Conservation (phyloP, 495 filamentous ascomycete genomes). For the Neurospora sp. region DNA sequence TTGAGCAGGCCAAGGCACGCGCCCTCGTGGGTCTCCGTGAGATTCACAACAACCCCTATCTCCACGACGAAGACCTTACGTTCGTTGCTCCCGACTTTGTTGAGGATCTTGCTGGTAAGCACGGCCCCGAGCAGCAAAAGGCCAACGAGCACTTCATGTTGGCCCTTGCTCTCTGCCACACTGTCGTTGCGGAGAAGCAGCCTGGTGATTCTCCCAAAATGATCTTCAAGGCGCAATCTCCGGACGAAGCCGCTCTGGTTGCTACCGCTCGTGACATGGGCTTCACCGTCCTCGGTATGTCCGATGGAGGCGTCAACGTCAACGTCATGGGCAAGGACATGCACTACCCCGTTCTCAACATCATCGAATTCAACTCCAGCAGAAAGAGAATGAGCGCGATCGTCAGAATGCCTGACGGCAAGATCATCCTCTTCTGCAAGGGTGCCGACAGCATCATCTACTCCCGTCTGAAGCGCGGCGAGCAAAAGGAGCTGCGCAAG, state of each 20-base stretch:
- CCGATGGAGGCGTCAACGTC: constrained; percentile 65
- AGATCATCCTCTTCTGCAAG: constrained; percentile 91
- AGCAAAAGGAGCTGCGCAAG: constrained; percentile 73
- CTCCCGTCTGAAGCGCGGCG: constrained; percentile 73
- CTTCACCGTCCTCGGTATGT: constrained; percentile 83
- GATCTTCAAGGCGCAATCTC: constrained; percentile 94
- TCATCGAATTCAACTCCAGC: constrained; percentile 94
- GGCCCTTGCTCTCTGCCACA: constrained; percentile 88
- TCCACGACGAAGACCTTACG: constrained; percentile 80
- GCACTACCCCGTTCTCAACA: constrained; percentile 83
- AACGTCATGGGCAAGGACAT: constrained; percentile 80
- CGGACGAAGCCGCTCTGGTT: constrained; percentile 92
- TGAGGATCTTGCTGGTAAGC: constrained; percentile 64
- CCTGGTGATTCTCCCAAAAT: constrained; percentile 84
- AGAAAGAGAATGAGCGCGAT: constrained; percentile 98
- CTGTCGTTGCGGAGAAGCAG: constrained; percentile 82
- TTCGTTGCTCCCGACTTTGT: constrained; percentile 88
- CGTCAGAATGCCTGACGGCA: constrained; percentile 88
- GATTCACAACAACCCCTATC: constrained; percentile 82
- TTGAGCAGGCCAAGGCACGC: constrained; percentile 60
- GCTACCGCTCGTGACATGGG: constrained; percentile 92
- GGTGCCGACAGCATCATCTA: constrained; percentile 98
- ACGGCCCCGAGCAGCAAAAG: constrained; percentile 63
- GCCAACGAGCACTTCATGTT: constrained; percentile 90
- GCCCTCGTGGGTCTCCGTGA: constrained; percentile 65